Evolutionary conservation across 148 eudicot genomes (phyloP).

Genomic region (Dianthus caryophyllus): DNA sequence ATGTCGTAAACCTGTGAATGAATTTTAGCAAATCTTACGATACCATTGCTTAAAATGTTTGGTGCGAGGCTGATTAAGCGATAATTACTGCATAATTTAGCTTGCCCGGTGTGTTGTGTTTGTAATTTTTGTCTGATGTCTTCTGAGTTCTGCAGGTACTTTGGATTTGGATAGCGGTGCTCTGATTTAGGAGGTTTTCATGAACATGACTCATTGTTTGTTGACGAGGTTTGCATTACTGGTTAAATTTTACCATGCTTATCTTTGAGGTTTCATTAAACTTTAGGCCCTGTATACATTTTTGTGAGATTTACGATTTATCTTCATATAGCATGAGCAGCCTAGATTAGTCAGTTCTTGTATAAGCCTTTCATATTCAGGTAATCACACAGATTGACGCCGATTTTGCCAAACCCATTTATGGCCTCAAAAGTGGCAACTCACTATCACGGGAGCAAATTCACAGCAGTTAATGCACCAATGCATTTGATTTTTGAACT

Average conservation of each 20-base stretch:
- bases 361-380: background rate
- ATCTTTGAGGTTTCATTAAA: background rate
- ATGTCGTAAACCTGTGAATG: too few species aligned
- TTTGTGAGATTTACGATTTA: background rate
- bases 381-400: background rate
- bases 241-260: conserved; percentile 9
- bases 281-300: conserved; percentile 7
- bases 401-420: background rate
- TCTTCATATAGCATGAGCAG: background rate
- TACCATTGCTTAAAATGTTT: too few species aligned
- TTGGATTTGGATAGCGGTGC: conserved; percentile 82
- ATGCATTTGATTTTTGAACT: too few species aligned
- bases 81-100: too few species aligned
- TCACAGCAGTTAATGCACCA: too few species aligned
- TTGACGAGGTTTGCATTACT: conserved; percentile 66
- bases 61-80: too few species aligned
- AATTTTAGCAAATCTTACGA: too few species aligned
- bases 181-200: conserved; percentile 82
- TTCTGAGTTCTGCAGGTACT: conserved; percentile 49
- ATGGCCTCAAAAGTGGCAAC: conserved; percentile 5
- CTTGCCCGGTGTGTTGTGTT: background rate
- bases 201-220: conserved; percentile 70
- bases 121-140: background rate
- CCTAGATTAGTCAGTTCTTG: background rate
- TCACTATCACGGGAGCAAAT: too few species aligned